A percentile compares a stretch with the other conserved stretches of the same genome.
Conservation (phyloP, 768 basidiomycete species). For the Lactarius hengduanensis region DNA sequence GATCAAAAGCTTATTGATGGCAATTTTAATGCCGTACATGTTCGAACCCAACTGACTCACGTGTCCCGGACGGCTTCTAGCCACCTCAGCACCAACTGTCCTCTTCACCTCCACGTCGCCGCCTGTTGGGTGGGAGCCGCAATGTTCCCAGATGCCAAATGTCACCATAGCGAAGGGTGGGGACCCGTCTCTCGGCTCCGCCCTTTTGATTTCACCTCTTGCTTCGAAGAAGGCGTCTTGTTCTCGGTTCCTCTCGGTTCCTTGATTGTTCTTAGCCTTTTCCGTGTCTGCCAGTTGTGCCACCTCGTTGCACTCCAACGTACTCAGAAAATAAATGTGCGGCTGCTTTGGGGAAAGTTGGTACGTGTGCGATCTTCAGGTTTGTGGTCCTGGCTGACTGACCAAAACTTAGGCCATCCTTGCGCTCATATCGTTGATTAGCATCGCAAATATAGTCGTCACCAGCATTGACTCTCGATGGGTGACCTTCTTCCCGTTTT, state of each 20-base stretch:
- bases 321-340: slow-evolving; percentile 45
- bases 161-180: slow-evolving; percentile 67
- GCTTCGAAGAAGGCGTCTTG: slow-evolving; percentile 75
- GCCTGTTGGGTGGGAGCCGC: background rate
- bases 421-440: slow-evolving; percentile 45
- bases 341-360: slow-evolving; percentile 60
- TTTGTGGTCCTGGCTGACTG: slow-evolving; percentile 13
- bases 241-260: slow-evolving; percentile 51
- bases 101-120: background rate
- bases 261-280: slow-evolving; percentile 45
- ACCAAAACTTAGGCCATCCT: slow-evolving; percentile 45
- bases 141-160: slow-evolving; percentile 32
- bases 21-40: background rate
- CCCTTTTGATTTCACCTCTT: slow-evolving; percentile 74
- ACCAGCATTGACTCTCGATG: slow-evolving; percentile 38
- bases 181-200: slow-evolving; percentile 53
- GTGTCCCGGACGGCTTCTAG: background rate
- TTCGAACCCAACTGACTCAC: background rate
- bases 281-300: slow-evolving; percentile 39
- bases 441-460: slow-evolving; percentile 44
- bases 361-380: slow-evolving; percentile 43
- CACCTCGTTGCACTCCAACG: slow-evolving; percentile 35
- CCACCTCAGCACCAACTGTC: background rate
- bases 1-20: background rate
- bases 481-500: slow-evolving; percentile 49